phyloP scores from a whole-genome alignment of 768 basidiomycete genomes.

The Tylopilus intermedius region DNA sequence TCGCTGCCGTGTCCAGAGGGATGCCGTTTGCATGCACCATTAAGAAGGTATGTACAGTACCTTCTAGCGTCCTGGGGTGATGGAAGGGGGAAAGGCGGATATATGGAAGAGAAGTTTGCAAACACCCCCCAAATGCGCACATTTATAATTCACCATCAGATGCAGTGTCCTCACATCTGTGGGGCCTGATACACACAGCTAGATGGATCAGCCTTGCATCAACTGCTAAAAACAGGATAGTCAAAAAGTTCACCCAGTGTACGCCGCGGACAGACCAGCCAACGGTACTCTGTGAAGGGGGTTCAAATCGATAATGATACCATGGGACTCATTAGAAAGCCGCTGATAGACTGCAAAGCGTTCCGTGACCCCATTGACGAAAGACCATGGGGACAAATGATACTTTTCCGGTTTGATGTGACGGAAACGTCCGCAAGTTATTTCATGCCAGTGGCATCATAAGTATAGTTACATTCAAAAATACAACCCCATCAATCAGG shows the following conservation, averaged over 20 bases:
- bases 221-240: not conserved
- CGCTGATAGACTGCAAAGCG: not conserved
- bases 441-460: not conserved
- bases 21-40: not conserved
- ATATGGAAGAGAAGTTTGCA: not conserved
- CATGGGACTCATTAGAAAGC: not conserved
- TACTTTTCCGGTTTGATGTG: not conserved
- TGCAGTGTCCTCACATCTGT: not conserved
- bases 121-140: too few relatives aligned
- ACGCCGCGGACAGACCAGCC: not conserved
- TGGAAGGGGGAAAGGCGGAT: not conserved
- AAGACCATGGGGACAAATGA: not conserved
- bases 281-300: not conserved
- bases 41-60: too few relatives aligned
- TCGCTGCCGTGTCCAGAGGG: not conserved
- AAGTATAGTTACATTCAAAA: not conserved
- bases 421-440: not conserved
- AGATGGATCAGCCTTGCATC: not conserved
- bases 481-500: constrained; percentile 9
- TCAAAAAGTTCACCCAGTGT: not conserved
- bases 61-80: not conserved
- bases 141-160: not conserved
- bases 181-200: not conserved
- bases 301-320: not conserved
- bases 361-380: not conserved